phyloP scores from a whole-genome alignment of 257 asterid genomes.

The Solanum peruvianum region DNA sequence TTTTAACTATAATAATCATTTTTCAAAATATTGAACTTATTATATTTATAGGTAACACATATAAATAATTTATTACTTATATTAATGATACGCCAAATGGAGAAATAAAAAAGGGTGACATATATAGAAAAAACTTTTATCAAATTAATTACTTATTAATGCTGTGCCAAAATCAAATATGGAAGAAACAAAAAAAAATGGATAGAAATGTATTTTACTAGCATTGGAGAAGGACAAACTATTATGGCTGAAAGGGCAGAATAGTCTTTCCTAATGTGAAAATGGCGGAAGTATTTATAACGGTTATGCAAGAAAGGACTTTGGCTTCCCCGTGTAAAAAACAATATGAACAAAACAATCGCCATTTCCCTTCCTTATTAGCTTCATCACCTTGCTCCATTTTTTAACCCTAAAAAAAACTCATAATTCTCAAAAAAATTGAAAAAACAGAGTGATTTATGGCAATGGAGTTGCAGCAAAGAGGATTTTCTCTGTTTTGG shows the following conservation, averaged over 20 bases:
- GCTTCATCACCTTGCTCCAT: not conserved
- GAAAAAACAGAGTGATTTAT: not conserved
- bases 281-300: not conserved
- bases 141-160: too few species aligned
- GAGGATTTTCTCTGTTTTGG: conserved; percentile 18
- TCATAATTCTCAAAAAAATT: not conserved
- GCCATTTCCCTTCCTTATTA: not conserved
- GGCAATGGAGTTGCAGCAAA: conserved; percentile 13
- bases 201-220: not conserved
- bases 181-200: not conserved
- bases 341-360: not conserved
- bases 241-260: not conserved
- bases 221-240: not conserved
- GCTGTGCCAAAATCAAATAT: not conserved
- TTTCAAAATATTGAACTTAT: not conserved
- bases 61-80: not conserved
- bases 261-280: not conserved
- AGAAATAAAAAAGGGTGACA: not conserved
- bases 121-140: not conserved
- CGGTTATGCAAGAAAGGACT: not conserved
- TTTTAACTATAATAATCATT: not conserved
- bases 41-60: not conserved
- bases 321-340: not conserved
- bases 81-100: not conserved
- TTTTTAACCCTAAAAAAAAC: not conserved